These are phyloP conservation scores for Alternaria sp. DNA, from an alignment of 2,329 filamentous ascomycete species.

Conservation along the genomic window DNA sequence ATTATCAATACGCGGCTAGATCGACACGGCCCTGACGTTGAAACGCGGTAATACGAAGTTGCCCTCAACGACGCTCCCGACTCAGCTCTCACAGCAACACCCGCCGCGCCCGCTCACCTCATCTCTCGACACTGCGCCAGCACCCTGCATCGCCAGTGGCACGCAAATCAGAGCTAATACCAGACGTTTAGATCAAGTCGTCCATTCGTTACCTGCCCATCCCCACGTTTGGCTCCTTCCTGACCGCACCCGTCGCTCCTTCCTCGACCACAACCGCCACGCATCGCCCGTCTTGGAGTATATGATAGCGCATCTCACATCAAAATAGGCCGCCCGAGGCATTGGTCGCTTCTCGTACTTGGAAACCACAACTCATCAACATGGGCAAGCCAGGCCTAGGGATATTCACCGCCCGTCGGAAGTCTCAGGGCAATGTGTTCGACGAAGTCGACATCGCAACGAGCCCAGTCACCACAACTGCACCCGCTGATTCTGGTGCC, in stretches of 20 bases:
- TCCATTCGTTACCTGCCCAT: slow-evolving; percentile 6
- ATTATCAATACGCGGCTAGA: slow-evolving; percentile 1
- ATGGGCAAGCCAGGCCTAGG: slow-evolving; percentile 44
- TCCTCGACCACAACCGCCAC: slow-evolving; percentile 7
- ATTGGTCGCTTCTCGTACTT: slow-evolving; percentile 17
- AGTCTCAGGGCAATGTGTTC: slow-evolving; percentile 46
- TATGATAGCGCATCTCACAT: slow-evolving; percentile 23
- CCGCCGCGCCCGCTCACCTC: slow-evolving; percentile 4
- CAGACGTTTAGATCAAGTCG: slow-evolving; percentile 7
- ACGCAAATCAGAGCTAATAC: slow-evolving; percentile 6
- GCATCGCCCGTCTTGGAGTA: slow-evolving; percentile 10
- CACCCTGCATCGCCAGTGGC: neutral
- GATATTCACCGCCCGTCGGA: slow-evolving; percentile 44
- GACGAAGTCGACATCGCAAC: slow-evolving; percentile 32
- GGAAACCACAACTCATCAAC: neutral
- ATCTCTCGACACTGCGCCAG: slow-evolving; percentile 4
- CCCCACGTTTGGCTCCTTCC: neutral
- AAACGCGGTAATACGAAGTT: slow-evolving; percentile 17
- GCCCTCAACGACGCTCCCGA: neutral
- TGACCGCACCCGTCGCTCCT: slow-evolving; percentile 3
- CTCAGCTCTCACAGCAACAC: slow-evolving; percentile 9
- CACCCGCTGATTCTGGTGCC: slow-evolving; percentile 30
- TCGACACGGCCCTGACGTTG: slow-evolving; percentile 9
- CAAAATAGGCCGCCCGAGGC: slow-evolving; percentile 27
- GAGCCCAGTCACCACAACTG: slow-evolving; percentile 30